Conservation (phyloP, 2,329 filamentous ascomycete genomes). For the Aspergillus persii region DNA sequence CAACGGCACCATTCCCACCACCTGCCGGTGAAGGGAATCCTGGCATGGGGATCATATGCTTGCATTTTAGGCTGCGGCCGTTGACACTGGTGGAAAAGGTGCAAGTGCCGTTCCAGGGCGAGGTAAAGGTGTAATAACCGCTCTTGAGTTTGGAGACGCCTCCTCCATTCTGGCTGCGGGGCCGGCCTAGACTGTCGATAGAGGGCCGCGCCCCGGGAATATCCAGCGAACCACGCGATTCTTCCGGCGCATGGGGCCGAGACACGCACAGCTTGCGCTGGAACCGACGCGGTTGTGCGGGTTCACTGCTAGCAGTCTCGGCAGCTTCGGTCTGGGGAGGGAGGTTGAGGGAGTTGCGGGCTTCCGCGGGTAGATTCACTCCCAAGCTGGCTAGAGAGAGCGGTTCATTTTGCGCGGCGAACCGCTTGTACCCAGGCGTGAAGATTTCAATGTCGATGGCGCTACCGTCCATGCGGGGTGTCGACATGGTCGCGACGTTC, state of each 20-base stretch:
- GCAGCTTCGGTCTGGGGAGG: background rate
- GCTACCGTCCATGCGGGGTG: conserved; percentile 29
- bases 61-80: conserved; percentile 72
- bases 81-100: conserved; percentile 77
- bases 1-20: conserved; percentile 6
- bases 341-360: background rate
- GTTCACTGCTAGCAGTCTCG: conserved; percentile 8
- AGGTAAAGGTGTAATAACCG: conserved; percentile 68
- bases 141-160: conserved; percentile 33
- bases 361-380: conserved; percentile 22
- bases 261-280: conserved; percentile 35
- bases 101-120: conserved; percentile 84
- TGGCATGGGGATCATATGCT: conserved; percentile 60
- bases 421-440: conserved; percentile 60
- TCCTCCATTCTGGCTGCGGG: conserved; percentile 15
- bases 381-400: conserved; percentile 34
- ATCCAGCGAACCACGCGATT: conserved; percentile 20
- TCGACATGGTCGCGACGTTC: conserved; percentile 68
- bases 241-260: conserved; percentile 21
- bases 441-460: conserved; percentile 55
- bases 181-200: conserved; percentile 10
- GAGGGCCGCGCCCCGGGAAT: conserved; percentile 16
- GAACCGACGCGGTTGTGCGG: conserved; percentile 29
- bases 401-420: conserved; percentile 43
- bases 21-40: conserved; percentile 19